Conservation (phyloP, 176 grass and related monocot genomes). For the Pontederia paniculata region DNA sequence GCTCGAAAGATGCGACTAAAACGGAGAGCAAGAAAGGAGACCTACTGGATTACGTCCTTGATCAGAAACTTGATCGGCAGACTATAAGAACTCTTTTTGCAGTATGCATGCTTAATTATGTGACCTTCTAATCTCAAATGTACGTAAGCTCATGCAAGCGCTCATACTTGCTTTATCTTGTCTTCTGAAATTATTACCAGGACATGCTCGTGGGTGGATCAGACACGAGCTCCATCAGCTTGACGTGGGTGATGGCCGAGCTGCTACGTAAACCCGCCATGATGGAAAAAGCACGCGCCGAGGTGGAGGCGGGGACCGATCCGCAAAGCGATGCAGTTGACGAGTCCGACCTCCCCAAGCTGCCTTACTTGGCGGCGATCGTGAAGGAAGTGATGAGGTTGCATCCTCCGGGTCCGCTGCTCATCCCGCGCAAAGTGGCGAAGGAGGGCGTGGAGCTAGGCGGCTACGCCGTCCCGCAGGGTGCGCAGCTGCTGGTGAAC, state of each 20-base stretch:
- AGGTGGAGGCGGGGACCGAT: constrained; percentile 25
- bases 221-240: constrained; percentile 35
- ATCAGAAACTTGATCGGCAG: constrained; percentile 13
- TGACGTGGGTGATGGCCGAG: constrained; percentile 60
- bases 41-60: constrained; percentile 29
- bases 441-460: background rate
- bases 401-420: constrained; percentile 2
- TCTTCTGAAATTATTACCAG: background rate
- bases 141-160: background rate
- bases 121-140: background rate
- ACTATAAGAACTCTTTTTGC: constrained; percentile 11
- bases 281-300: constrained; percentile 43
- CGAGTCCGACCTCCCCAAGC: background rate
- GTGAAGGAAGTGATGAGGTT: background rate
- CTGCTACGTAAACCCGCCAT: constrained; percentile 38
- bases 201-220: constrained; percentile 35
- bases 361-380: background rate
- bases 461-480: background rate
- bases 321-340: background rate
- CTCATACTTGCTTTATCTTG: background rate
- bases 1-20: background rate
- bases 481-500: background rate
- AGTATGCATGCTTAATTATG: constrained; percentile 7
- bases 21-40: background rate
- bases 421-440: background rate